Percentiles rank a stretch among this genome's conserved stretches.
phyloP scores from a whole-genome alignment of 495 filamentous ascomycete species.

The Aspergillus carlsbadensis region DNA sequence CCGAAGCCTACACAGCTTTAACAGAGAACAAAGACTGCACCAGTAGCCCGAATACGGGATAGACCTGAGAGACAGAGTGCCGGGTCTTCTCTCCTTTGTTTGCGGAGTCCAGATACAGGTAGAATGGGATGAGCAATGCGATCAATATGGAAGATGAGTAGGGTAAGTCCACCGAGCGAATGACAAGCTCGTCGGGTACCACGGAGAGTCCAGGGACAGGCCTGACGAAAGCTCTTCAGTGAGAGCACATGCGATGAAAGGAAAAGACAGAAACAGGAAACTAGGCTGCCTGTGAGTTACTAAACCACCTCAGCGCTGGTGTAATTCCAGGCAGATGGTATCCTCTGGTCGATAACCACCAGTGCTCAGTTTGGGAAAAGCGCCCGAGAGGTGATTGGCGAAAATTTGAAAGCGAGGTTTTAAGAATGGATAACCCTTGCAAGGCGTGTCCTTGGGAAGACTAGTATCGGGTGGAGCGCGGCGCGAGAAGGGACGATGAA shows the following conservation, averaged over 20 bases:
- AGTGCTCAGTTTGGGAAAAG: constrained; percentile 9
- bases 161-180: constrained; percentile 23
- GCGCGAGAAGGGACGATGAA: constrained; percentile 20
- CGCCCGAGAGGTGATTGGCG: constrained; percentile 2
- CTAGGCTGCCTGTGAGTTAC: constrained; percentile 10
- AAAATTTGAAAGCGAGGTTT: neutral
- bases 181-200: constrained; percentile 16
- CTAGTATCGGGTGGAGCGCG: constrained; percentile 17
- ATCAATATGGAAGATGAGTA: constrained; percentile 16
- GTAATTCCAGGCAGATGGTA: constrained; percentile 17
- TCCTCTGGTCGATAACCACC: constrained; percentile 19
- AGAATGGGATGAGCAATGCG: constrained; percentile 18
- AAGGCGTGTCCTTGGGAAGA: constrained; percentile 21
- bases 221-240: constrained; percentile 18
- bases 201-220: constrained; percentile 19
- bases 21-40: constrained; percentile 26
- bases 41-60: constrained; percentile 18
- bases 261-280: constrained; percentile 6
- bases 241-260: constrained; percentile 18
- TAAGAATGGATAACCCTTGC: constrained; percentile 8
- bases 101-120: constrained; percentile 41
- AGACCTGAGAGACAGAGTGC: constrained; percentile 19
- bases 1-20: constrained; percentile 32
- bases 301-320: constrained; percentile 9
- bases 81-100: constrained; percentile 10